Evolutionary conservation across 2,329 filamentous ascomycete species (phyloP), one percentile per base, ranked within the genome.

Genomic region (Aspergillus brasiliensis): DNA sequence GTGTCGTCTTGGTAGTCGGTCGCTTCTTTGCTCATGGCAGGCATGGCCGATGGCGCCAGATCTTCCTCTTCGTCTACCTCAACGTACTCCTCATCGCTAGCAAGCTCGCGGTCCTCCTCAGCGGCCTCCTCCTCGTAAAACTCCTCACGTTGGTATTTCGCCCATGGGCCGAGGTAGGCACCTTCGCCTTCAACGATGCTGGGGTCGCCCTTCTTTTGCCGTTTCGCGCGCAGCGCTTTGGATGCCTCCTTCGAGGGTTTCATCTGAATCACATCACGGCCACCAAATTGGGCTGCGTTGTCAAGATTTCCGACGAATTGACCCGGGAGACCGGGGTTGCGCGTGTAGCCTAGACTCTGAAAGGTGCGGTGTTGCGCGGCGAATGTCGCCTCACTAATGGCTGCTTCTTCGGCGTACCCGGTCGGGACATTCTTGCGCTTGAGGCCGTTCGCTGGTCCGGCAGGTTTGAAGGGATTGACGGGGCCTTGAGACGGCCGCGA

Each of bases 81-180:
- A 61, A 92, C 88, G 67, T 90, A 91, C 70, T 94, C 91, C 72
- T 92, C 90, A 63, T 91, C 90, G 67, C 88, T 91, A 5, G 85
- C 89, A 44, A 96, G 82, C 74, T 91, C 86, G 51, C 85, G 87
- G 64, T 90, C 91, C 47, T 87, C 90, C 11, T 80, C 79, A n/a
- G 87, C 86, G 51, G 82, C 80, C 61, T 86, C 87, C 17, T 91
- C 87, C 60, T 90, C 85, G 57, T 84, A 86, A 65, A 92, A 89
- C 68, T 90, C 89, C 65, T 93, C 87, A 52, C 88, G 82, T 64
- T 87, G 83, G 72, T 96, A 97, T 73, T 84, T 88, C 8, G 95
- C 96, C 96, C 96, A 99, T 0, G 95, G 96, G 0, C 96, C 96
- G 38, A 96, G 85, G 76, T 99, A 99, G 48, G 92, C 89, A 56